These are phyloP conservation scores for Fraxinus greggii DNA, from an alignment of 305 asterid genomes.

Conservation along the genomic window DNA sequence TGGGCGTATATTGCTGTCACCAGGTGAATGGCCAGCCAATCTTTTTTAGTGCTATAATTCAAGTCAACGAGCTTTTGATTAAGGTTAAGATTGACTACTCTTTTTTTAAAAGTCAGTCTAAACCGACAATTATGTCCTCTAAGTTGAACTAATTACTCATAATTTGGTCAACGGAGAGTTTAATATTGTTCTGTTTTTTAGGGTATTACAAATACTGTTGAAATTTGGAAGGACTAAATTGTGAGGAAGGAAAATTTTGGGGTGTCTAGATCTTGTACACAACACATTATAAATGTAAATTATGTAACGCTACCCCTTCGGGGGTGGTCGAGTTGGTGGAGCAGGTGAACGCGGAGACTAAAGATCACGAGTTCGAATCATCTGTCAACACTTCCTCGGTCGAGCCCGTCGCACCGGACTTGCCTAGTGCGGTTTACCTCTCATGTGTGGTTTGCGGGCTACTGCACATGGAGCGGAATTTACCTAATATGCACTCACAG, in stretches of 20 bases:
- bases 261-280: neutral
- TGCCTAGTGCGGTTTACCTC: no score
- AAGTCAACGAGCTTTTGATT: conserved; percentile 38
- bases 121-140: conserved; percentile 6
- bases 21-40: conserved; percentile 45
- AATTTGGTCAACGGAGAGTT: conserved; percentile 3
- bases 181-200: neutral
- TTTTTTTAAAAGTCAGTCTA: conserved; percentile 2
- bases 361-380: no score
- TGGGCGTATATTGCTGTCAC: conserved; percentile 38
- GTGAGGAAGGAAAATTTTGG: neutral
- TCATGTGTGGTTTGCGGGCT: no score
- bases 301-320: neutral
- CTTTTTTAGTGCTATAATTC: conserved; percentile 21
- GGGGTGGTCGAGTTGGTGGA: no score
- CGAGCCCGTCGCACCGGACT: no score
- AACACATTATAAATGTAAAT: neutral
- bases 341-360: no score
- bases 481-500: no score
- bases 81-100: conserved; percentile 45
- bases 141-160: neutral
- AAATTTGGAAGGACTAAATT: neutral
- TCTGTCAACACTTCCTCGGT: no score
- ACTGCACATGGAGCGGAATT: no score
- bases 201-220: neutral